A percentile compares a stretch with the other conserved stretches of the same genome.
Conservation (phyloP, 805 yeast species). For the Yueomyces sinensis region DNA sequence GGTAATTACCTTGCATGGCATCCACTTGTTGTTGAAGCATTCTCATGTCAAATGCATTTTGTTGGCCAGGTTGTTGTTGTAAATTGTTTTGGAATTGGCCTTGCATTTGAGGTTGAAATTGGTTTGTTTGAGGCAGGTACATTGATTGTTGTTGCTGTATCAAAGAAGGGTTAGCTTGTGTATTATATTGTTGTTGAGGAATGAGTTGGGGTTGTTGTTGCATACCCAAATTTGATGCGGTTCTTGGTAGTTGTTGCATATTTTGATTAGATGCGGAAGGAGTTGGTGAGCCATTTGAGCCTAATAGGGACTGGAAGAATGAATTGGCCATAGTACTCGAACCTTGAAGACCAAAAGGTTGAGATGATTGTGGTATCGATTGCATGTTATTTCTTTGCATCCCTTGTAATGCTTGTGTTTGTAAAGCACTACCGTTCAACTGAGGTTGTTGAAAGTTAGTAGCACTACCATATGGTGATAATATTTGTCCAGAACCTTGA, state of each 20-base stretch:
- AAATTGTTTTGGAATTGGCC: background rate
- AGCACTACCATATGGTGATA: conserved; percentile 2
- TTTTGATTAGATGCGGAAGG: background rate
- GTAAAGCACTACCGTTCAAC: background rate
- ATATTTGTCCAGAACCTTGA: conserved; percentile 8
- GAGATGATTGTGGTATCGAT: background rate
- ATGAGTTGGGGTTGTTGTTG: conserved; percentile 5
- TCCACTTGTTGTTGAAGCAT: background rate
- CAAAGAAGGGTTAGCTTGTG: background rate
- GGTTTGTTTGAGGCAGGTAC: conserved; percentile 8
- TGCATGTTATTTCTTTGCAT: background rate
- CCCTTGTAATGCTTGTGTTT: background rate
- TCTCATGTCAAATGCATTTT: background rate
- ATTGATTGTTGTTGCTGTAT: conserved; percentile 3
- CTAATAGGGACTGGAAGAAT: background rate
- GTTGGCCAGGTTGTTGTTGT: background rate
- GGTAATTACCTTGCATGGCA: background rate
- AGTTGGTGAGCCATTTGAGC: background rate
- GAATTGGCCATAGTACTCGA: background rate
- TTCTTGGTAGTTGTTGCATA: background rate
- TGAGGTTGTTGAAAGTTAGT: background rate
- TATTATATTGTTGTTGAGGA: conserved; percentile 2
- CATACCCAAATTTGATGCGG: background rate
- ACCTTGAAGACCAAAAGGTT: background rate
- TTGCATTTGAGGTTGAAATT: conserved; percentile 2